phyloP scores from a whole-genome alignment of 83 land plant species.

The Picea engelmannii region DNA sequence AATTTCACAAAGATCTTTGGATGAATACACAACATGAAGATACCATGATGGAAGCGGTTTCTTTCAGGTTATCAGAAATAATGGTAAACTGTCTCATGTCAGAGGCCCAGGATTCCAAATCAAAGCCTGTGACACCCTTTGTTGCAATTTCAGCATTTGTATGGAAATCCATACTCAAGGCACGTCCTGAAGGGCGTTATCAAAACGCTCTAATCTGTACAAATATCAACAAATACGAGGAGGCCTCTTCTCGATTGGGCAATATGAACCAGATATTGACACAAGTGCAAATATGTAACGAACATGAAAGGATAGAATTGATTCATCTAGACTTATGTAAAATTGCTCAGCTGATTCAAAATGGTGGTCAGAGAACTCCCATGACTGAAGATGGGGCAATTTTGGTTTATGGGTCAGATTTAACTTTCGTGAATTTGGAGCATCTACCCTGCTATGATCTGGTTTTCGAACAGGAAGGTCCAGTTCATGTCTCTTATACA shows the following conservation, averaged over 20 bases:
- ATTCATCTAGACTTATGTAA: neutral
- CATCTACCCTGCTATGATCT: constrained; percentile 29
- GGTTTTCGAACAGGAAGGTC: constrained; percentile 32
- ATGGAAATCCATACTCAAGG: constrained; percentile 49
- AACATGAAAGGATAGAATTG: constrained; percentile 22
- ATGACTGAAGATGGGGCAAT: neutral
- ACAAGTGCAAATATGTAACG: constrained; percentile 27
- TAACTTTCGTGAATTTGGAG: constrained; percentile 54
- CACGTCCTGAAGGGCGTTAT: constrained; percentile 13
- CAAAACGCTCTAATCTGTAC: constrained; percentile 38
- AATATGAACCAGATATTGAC: constrained; percentile 16
- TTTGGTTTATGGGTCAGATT: constrained; percentile 40
- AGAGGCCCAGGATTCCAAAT: neutral
- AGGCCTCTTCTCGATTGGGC: constrained; percentile 8
- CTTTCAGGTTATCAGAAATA: constrained; percentile 26
- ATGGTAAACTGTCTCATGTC: constrained; percentile 30
- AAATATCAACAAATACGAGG: constrained; percentile 25
- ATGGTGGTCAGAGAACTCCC: constrained; percentile 16
- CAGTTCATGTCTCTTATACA: constrained; percentile 26
- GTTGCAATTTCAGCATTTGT: constrained; percentile 46
- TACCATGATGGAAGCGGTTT: constrained; percentile 42
- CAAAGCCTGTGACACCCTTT: constrained; percentile 20
- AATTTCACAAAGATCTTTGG: constrained; percentile 10
- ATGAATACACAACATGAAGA: constrained; percentile 27
- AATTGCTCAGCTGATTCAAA: constrained; percentile 12